Percentiles rank a stretch among this genome's conserved stretches.
Evolutionary conservation across 2,329 filamentous ascomycete species (phyloP).

Genomic region (Zelopaecilomyces penicillatus): DNA sequence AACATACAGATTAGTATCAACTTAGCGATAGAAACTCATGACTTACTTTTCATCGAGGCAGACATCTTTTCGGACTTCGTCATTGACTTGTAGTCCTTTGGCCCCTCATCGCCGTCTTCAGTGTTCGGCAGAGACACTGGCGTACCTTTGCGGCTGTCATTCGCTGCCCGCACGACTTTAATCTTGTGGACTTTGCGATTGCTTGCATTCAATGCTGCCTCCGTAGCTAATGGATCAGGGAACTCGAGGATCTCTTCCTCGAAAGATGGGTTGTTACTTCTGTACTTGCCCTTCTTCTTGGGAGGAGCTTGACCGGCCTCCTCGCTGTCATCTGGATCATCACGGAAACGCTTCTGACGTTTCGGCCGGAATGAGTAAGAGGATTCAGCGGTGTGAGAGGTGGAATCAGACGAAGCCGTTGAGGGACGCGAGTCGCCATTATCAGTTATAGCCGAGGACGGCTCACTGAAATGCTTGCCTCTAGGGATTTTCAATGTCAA

Average conservation of each 20-base stretch:
- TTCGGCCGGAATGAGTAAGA: constrained; percentile 47
- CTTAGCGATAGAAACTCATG: background rate
- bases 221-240: constrained; percentile 9
- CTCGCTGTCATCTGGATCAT: constrained; percentile 37
- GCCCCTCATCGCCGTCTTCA: constrained; percentile 30
- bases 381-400: constrained; percentile 40
- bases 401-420: constrained; percentile 45
- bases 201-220: constrained; percentile 12
- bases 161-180: constrained; percentile 26
- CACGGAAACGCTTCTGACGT: constrained; percentile 44
- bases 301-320: constrained; percentile 26
- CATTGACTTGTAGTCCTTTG: constrained; percentile 52
- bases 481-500: constrained; percentile 33
- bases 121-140: constrained; percentile 15
- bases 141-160: constrained; percentile 21
- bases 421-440: constrained; percentile 43
- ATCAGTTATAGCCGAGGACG: constrained; percentile 27
- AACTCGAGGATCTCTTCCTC: constrained; percentile 5
- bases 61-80: constrained; percentile 60
- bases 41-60: constrained; percentile 55
- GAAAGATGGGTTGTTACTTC: constrained; percentile 11
- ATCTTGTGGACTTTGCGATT: constrained; percentile 30
- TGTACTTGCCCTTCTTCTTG: constrained; percentile 28
- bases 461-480: constrained; percentile 30
- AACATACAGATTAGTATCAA: background rate